Percentiles rank a stretch among this genome's conserved stretches.
Conservation (phyloP, 441 rosid genomes). For the Populus trichocarpa region DNA sequence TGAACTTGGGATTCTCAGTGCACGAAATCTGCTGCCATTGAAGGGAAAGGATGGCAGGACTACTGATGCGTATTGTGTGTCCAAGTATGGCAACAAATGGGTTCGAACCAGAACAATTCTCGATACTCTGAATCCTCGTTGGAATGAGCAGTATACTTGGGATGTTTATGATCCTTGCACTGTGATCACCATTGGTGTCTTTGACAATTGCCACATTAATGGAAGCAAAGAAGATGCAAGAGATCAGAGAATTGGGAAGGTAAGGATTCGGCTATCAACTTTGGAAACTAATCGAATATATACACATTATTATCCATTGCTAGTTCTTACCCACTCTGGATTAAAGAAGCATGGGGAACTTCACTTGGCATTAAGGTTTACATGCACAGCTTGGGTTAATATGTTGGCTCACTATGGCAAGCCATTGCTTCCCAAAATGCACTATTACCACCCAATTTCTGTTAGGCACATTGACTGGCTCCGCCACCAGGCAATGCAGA, state of each 20-base stretch:
- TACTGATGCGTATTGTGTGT: conserved; percentile 51
- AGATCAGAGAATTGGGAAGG: conserved; percentile 53
- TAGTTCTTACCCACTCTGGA: conserved; percentile 21
- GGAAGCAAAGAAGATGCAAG: conserved; percentile 55
- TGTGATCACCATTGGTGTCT: conserved; percentile 50
- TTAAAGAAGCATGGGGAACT: conserved; percentile 32
- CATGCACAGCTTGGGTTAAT: conserved; percentile 33
- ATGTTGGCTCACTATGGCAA: conserved; percentile 28
- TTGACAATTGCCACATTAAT: conserved; percentile 47
- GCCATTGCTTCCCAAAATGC: conserved; percentile 41
- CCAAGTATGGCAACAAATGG: conserved; percentile 57
- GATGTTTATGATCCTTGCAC: conserved; percentile 63
- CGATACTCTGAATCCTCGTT: conserved; percentile 41
- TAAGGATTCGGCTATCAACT: conserved; percentile 52
- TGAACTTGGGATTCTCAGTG: conserved; percentile 49
- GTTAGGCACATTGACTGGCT: conserved; percentile 28
- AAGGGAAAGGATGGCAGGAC: conserved; percentile 38
- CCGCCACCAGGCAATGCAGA: conserved; percentile 33
- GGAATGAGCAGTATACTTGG: conserved; percentile 70
- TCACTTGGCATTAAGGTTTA: conserved; percentile 34
- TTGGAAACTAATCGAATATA: conserved; percentile 43
- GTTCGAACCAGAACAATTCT: conserved; percentile 49
- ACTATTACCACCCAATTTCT: conserved; percentile 32
- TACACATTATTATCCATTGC: conserved; percentile 46
- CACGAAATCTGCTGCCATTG: conserved; percentile 40